Conservation (phyloP, 2,329 filamentous ascomycete species). For the Coniochaeta prunicola region DNA sequence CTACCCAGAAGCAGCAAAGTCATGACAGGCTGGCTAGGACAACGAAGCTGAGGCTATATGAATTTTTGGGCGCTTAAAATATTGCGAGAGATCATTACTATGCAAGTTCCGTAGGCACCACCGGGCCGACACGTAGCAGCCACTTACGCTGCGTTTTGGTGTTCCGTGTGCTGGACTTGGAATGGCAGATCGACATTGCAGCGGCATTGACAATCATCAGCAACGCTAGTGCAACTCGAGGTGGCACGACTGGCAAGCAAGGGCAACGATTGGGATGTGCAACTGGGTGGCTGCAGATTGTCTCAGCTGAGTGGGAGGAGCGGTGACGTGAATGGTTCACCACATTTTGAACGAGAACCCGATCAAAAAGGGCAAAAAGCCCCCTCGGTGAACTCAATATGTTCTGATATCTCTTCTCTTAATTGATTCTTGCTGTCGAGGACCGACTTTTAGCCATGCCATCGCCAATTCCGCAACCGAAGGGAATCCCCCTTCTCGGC, state of each 20-base stretch:
- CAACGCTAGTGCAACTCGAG: neutral
- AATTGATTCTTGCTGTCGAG: neutral
- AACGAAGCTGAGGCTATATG: no score
- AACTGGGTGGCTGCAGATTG: neutral
- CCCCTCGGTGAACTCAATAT: neutral
- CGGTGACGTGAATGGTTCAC: neutral
- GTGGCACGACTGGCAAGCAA: neutral
- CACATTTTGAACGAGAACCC: neutral
- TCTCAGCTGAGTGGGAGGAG: neutral
- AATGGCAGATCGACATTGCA: neutral
- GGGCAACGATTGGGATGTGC: neutral
- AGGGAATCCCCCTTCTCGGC: constrained; percentile 40
- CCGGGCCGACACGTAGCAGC: no score
- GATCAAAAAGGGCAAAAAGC: neutral
- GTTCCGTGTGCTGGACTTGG: neutral
- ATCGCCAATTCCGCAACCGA: constrained; percentile 41
- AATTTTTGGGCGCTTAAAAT: no score
- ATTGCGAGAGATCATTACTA: no score
- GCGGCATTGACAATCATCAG: neutral
- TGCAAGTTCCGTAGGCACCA: no score
- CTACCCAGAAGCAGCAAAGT: neutral
- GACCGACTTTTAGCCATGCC: constrained; percentile 22
- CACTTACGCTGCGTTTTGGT: neutral
- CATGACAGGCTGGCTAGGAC: neutral
- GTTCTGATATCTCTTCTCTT: neutral